Base-by-base conservation (phyloP, 257 asterid genomes). In the Thymus quinquecostatus region DNA sequence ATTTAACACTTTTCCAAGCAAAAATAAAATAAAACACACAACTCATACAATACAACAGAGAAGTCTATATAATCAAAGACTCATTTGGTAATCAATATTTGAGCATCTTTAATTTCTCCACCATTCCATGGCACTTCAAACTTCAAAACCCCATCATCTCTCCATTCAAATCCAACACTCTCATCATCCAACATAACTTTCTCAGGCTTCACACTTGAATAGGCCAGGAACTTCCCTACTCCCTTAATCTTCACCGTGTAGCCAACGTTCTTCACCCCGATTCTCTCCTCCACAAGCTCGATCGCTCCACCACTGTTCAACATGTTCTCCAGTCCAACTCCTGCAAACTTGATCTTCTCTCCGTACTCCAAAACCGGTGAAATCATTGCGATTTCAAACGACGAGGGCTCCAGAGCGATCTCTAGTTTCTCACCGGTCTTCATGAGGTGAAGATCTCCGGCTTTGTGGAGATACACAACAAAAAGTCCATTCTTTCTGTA, bases 71-170 rank as follows among this genome's bases (percentile, higher is more conserved):
- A 36, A n/a, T 11, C 21, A 29, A 50, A 54, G 21, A 41, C 70
- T 73, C 43, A 81, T 64, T 38, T 64, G 36, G 7, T 38, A 34
- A 81, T 70, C 10, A 81, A 44, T 12, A 81, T 60, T 2, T 58
- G 49, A 41, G 64, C 80, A 53, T 70, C 55, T 27, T 75, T 73
- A 9, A 75, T 43, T 36, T 69, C 73, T 45, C 81, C 85, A 43
- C 77, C 77, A 28, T 2, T 73, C 87, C 83, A 83, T 7, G 79
- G 70, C 21, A 83, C 81, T 56, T 83, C 77, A 71, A 83, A 83
- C 81, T 60, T 77, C 64, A 79, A 43, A 28, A 62, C 41, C 14
- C 85, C 82, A 60, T 81, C 69, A 21, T 57, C 34, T 2, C 40
- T 73, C 87, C 87, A 83, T 56, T 80, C 73, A 61, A 83, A 83